Evolutionary conservation across 176 grass and related monocot genomes (phyloP).

Genomic region (Tillandsia fasciculata): DNA sequence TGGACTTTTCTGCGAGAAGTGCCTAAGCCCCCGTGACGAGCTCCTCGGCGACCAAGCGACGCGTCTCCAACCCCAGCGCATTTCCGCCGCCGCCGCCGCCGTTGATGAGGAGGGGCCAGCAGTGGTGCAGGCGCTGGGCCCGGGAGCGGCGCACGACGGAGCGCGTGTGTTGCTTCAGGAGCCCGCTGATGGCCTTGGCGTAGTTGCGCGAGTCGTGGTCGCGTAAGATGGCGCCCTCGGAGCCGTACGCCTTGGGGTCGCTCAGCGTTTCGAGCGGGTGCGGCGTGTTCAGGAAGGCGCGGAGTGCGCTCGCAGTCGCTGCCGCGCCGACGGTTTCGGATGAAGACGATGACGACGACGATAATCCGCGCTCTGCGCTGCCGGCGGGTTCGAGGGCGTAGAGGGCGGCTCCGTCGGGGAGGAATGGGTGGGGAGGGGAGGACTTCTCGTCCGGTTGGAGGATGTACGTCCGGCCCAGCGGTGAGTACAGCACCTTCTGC

Average conservation of each 20-base stretch:
- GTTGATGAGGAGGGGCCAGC: constrained; percentile 35
- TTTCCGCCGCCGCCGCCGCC: too few relatives aligned
- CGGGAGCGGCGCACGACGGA: constrained; percentile 28
- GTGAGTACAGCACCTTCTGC: constrained; percentile 88
- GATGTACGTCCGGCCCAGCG: constrained; percentile 76
- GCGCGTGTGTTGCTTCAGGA: constrained; percentile 55
- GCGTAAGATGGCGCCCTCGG: constrained; percentile 54
- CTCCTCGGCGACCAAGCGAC: too few relatives aligned
- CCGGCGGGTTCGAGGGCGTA: constrained; percentile 25
- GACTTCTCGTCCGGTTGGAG: constrained; percentile 72
- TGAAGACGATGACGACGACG: constrained; percentile 10
- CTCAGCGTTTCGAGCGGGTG: constrained; percentile 88
- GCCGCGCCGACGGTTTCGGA: too few relatives aligned
- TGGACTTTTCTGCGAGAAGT: too few relatives aligned
- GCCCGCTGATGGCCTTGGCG: constrained; percentile 45
- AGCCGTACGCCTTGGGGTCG: constrained; percentile 55
- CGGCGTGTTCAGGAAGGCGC: constrained; percentile 74
- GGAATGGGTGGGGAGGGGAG: constrained; percentile 79
- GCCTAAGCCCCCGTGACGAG: too few relatives aligned
- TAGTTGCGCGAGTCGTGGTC: constrained; percentile 88
- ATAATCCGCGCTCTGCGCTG: not conserved
- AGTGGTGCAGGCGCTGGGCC: constrained; percentile 26
- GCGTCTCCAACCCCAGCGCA: too few relatives aligned
- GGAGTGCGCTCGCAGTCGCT: constrained; percentile 41
- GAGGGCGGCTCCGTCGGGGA: constrained; percentile 62